Conservation (phyloP, 306 rosid species). For the Trifolium dubium region DNA sequence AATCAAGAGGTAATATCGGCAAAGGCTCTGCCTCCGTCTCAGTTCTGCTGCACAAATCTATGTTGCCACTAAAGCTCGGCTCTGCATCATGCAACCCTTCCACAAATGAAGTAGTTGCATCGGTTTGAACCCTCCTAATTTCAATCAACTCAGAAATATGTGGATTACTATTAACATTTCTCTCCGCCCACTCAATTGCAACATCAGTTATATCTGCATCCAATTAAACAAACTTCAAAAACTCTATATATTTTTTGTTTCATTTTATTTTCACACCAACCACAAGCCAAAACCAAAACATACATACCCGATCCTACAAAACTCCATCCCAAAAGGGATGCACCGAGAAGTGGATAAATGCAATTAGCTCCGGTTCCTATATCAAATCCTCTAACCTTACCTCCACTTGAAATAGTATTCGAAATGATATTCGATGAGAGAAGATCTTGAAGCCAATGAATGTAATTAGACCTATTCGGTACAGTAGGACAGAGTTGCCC, state of each 20-base stretch:
- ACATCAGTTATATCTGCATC: conserved; percentile 80
- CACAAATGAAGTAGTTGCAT: conserved; percentile 20
- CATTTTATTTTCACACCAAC: background rate
- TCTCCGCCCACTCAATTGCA: conserved; percentile 86
- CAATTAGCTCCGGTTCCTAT: conserved; percentile 96
- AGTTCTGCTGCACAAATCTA: conserved; percentile 24
- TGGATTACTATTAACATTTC: conserved; percentile 69
- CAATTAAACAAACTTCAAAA: conserved; percentile 22
- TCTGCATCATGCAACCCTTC: conserved; percentile 45
- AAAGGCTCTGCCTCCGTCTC: conserved; percentile 40
- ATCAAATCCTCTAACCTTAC: conserved; percentile 78
- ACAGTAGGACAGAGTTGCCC: conserved; percentile 94
- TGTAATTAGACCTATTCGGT: conserved; percentile 90
- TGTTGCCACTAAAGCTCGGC: conserved; percentile 26
- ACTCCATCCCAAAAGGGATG: conserved; percentile 84
- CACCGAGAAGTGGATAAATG: conserved; percentile 93
- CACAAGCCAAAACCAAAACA: background rate
- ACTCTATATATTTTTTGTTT: background rate
- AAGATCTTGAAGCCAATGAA: conserved; percentile 89
- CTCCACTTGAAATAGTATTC: conserved; percentile 34
- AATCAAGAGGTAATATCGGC: conserved; percentile 49
- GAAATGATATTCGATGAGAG: conserved; percentile 67
- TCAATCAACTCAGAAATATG: conserved; percentile 73
- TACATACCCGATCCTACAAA: conserved; percentile 86
- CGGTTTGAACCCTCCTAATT: conserved; percentile 69